A percentile compares a stretch with the other conserved stretches of the same genome.
Conservation (phyloP, 805 yeast species). For the Debaryomyces maramus region DNA sequence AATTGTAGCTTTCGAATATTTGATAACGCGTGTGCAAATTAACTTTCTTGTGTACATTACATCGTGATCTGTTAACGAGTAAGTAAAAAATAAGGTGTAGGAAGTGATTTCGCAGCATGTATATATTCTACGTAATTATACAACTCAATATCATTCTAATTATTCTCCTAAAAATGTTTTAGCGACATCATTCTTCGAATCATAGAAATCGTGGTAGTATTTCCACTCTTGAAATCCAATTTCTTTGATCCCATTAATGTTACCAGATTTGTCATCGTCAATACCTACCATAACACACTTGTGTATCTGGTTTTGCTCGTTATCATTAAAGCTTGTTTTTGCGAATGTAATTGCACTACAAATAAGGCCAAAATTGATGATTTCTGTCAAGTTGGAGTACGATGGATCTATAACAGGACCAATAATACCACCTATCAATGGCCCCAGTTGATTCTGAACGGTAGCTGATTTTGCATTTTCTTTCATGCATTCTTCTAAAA, state of each 20-base stretch:
- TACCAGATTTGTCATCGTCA: conserved; percentile 31
- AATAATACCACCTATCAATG: conserved; percentile 50
- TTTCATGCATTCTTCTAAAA: conserved; percentile 42
- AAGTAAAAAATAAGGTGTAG: too few relatives aligned
- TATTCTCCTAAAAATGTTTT: not conserved
- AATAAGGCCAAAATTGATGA: conserved; percentile 56
- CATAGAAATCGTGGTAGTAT: conserved; percentile 36
- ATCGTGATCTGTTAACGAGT: too few relatives aligned
- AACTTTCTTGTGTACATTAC: too few relatives aligned
- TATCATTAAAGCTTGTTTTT: conserved; percentile 33
- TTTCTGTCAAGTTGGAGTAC: conserved; percentile 52
- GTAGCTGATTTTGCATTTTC: conserved; percentile 7
- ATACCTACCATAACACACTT: conserved; percentile 40
- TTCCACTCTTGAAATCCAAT: conserved; percentile 45
- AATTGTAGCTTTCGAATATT: too few relatives aligned
- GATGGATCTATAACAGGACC: conserved; percentile 55
- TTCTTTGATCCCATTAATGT: conserved; percentile 35
- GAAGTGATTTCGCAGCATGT: too few relatives aligned
- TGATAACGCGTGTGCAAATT: too few relatives aligned
- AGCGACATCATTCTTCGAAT: conserved; percentile 14
- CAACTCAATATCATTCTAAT: too few relatives aligned
- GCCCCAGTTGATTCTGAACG: not conserved
- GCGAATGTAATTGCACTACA: conserved; percentile 54
- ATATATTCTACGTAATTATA: too few relatives aligned
- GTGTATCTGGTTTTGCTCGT: conserved; percentile 22